Base-by-base conservation (phyloP, 1,284 basidiomycete genomes). In the Sanguinoderma infundibulare region DNA sequence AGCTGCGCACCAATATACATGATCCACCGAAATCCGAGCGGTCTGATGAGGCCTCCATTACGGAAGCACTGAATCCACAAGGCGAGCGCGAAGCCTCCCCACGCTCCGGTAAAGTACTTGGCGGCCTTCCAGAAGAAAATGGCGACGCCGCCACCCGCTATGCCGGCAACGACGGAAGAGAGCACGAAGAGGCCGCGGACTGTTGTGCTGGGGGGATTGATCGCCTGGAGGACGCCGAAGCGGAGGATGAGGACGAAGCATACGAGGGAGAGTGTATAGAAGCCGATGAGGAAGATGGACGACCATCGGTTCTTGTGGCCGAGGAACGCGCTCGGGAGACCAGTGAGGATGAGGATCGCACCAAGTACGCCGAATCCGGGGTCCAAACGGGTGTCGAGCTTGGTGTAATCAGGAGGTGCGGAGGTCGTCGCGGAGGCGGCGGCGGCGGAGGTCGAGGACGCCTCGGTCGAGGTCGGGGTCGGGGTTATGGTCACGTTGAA, bases 231-330 rank as follows among this genome's bases (percentile, higher is more conserved):
- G 56, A 96, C 87, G 47, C 96, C 96, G 72, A 96, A 96, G 68
- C 91, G 90, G 73, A 96, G 82, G 70, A 98, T 95, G 72, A 98
- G 86, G 65, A 94, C 89, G 69, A 95, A 82, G 72, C 93, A 94
- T 71, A 93, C 87, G 63, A 98, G 85, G 14, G 94, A 86, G 53
- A 95, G 81, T 50, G 92, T 87, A 77, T 97, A 98, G 75, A 94
- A 95, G 49, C 95, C 93, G 66, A 92, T 90, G 70, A 97, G 82
- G 74, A 96, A 96, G 79, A 96, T 90, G 8, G 94, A 95, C n/a
- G 94, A 91, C 94, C 95, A 95, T 83, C 95, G 81, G 74, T 96
- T 96, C 82, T 95, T 96, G 77, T 95, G 93, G 22, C 96, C 96
- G 76, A 93, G 89, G 69, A 95, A 94, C 0, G 92, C 91, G 64